Evolutionary conservation across 2,329 filamentous ascomycete species (phyloP).

Genomic region (Aspergillus texensis): DNA sequence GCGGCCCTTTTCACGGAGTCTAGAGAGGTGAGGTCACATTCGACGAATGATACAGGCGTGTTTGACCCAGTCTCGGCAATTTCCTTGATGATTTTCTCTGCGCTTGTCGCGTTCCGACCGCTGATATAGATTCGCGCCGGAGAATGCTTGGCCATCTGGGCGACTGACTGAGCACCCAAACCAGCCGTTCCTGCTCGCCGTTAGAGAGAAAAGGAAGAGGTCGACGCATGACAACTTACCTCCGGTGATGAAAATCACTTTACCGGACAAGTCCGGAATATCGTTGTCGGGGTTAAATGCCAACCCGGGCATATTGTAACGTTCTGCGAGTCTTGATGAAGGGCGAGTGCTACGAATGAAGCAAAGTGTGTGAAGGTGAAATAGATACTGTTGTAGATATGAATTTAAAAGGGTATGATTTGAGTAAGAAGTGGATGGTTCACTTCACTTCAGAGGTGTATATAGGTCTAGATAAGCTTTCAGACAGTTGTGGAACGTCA

Average conservation of each 20-base stretch:
- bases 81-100: constrained; percentile 38
- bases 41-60: constrained; percentile 40
- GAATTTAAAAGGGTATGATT: too few species aligned
- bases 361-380: too few species aligned
- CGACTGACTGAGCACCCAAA: constrained; percentile 45
- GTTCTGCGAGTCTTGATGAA: too few species aligned
- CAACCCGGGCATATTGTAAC: background rate
- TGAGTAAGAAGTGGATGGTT: too few species aligned
- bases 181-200: constrained; percentile 36
- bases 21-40: constrained; percentile 51
- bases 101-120: constrained; percentile 39
- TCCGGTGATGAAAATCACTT: constrained; percentile 54
- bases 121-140: constrained; percentile 38
- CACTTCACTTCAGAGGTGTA: too few species aligned
- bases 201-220: background rate
- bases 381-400: too few species aligned
- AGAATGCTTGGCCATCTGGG: constrained; percentile 45
- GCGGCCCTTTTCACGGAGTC: constrained; percentile 48
- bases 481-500: too few species aligned
- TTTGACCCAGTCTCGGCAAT: constrained; percentile 32
- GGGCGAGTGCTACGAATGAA: too few species aligned
- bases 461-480: too few species aligned
- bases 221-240: constrained; percentile 29
- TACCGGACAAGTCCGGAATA: constrained; percentile 42
- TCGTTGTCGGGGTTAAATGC: constrained; percentile 36